Evolutionary conservation across 108 stramenopile genomes (phyloP).

Genomic region (Pinguiococcus pyrenoidosus): DNA sequence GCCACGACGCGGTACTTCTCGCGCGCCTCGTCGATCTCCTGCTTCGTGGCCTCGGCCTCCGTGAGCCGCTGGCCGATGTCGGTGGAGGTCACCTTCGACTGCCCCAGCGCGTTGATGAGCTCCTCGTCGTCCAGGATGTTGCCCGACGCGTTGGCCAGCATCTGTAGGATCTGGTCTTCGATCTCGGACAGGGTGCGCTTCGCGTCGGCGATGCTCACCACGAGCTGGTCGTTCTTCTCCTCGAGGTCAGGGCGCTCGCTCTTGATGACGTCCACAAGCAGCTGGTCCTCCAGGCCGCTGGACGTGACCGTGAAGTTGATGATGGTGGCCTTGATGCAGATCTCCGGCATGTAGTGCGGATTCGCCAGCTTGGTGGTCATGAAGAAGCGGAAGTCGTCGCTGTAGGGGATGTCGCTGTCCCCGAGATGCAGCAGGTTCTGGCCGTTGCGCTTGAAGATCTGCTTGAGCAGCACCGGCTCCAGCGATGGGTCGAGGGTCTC

Average conservation of each 20-base stretch:
- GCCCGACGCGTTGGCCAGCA: conserved; percentile 39
- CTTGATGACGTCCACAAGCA: conserved; percentile 38
- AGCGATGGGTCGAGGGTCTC: conserved; percentile 28
- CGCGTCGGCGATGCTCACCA: conserved; percentile 37
- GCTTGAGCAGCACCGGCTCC: conserved; percentile 37
- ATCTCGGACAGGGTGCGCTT: conserved; percentile 26
- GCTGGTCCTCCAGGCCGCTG: conserved; percentile 42
- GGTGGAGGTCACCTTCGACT: conserved; percentile 29
- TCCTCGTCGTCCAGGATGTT: conserved; percentile 34
- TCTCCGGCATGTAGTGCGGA: conserved; percentile 36
- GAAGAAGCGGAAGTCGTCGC: conserved; percentile 22
- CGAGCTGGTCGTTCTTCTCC: conserved; percentile 15
- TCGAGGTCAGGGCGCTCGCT: conserved; percentile 32
- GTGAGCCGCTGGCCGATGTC: conserved; percentile 36
- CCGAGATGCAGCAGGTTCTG: conserved; percentile 16
- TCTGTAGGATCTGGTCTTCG: conserved; percentile 26
- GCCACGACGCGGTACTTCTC: conserved; percentile 44
- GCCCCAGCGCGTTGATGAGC: conserved; percentile 25
- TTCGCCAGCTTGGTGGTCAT: conserved; percentile 37
- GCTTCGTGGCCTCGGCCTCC: conserved; percentile 37
- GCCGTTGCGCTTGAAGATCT: conserved; percentile 28
- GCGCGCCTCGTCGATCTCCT: conserved; percentile 37
- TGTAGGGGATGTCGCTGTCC: conserved; percentile 19
- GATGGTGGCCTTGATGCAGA: conserved; percentile 41
- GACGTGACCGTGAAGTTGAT: conserved; percentile 47